These are phyloP conservation scores for Russula lepida DNA, from an alignment of 768 basidiomycete genomes.

Conservation along the genomic window DNA sequence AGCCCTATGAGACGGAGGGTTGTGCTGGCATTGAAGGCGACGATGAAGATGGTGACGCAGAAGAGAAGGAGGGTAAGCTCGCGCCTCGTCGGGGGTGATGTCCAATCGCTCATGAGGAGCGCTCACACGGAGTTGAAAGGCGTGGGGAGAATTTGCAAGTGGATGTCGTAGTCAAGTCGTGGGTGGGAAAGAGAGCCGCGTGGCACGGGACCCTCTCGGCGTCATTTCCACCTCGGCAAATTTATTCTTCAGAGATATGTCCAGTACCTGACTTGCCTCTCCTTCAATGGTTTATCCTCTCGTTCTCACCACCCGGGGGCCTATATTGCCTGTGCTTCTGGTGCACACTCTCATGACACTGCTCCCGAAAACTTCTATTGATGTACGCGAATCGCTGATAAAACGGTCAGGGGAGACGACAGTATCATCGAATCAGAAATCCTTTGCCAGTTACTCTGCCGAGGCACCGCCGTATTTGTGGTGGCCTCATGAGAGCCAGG, in stretches of 20 bases:
- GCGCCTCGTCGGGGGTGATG: constrained; percentile 58
- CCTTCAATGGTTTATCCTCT: background rate
- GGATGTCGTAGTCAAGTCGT: background rate
- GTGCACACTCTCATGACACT: background rate
- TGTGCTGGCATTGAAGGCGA: constrained; percentile 68
- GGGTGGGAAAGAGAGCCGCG: background rate
- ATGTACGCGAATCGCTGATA: no score
- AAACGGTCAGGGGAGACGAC: no score
- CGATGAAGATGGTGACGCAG: constrained; percentile 53
- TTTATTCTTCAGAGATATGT: no score
- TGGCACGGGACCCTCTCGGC: no score
- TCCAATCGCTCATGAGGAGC: constrained; percentile 35
- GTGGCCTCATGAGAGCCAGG: no score
- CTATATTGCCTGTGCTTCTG: background rate
- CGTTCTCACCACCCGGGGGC: background rate
- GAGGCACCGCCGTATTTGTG: background rate
- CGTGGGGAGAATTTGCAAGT: background rate
- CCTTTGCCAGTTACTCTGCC: no score
- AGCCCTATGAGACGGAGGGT: constrained; percentile 43
- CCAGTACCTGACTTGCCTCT: no score
- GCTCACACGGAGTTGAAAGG: background rate
- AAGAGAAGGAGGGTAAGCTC: constrained; percentile 65
- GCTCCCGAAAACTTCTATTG: background rate
- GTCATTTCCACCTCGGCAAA: no score
- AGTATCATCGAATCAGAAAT: no score